Evolutionary conservation across 2,329 filamentous ascomycete genomes (phyloP), one percentile per base, ranked within the genome.

Genomic region (Microdochium nivale): DNA sequence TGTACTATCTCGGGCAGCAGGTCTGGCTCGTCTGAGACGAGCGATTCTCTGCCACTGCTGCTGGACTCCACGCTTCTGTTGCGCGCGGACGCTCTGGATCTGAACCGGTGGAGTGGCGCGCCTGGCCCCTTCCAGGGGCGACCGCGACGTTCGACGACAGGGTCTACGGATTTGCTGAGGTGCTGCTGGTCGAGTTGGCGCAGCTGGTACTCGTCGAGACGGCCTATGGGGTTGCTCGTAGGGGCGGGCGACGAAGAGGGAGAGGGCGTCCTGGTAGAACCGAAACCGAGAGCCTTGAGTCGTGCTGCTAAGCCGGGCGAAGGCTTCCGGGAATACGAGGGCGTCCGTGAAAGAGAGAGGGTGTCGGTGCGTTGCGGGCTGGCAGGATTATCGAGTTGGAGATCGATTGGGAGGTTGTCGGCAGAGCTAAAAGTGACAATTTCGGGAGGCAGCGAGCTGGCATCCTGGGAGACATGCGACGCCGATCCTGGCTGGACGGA

Each of bases 101-200:
- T 58, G 25, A 66, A 51, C 50, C 65, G 48, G 50, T 65, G 62
- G 51, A 82, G 71, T 56, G 75, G 73, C 60, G 77, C 73, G 64
- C 80, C 78, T 64, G 79, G 76, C 65, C 81, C 83, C 72, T 81
- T 87, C 86, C 86, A 90, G 60, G 85, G 79, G 62, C 83, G 81
- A 64, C 86, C 86, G 61, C 84, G 78, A 63, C 84, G 78, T 66
- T 84, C 76, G 60, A 88, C 72, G 58, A 71, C 72, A 57, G 73
- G 72, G 56, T 63, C 63, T 57, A 64, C 56, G 24, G 78, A 80
- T 62, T 74, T 74, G 54, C 80, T 77, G 58, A 78, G 77, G 64
- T 87, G 83, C 54, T 81, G 79, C 58, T 80, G 74, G 70, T 90
- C 86, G 60, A 90, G 78, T 61, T 83, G 76, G 58, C 81, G 79